These are phyloP conservation scores for Ophiognomonia clavigignenti-juglandacearum DNA, from an alignment of 2,329 filamentous ascomycete genomes.

Conservation along the genomic window DNA sequence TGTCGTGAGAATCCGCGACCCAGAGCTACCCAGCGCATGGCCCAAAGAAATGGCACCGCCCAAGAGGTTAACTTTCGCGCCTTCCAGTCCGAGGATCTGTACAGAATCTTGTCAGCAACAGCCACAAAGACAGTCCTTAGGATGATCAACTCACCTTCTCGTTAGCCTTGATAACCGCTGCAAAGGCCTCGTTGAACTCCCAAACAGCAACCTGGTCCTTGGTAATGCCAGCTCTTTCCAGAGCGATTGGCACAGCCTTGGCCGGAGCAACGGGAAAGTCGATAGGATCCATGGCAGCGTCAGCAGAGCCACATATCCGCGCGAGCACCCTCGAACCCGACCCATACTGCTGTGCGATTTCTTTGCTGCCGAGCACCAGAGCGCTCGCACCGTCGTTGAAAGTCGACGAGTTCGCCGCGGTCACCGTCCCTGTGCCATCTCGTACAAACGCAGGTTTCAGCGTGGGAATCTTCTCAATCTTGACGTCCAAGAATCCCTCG, in stretches of 20 bases:
- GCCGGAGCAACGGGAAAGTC: conserved; percentile 93
- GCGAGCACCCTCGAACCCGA: conserved; percentile 77
- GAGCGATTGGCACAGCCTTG: conserved; percentile 84
- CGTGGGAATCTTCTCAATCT: conserved; percentile 77
- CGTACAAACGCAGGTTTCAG: conserved; percentile 89
- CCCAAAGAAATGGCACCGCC: conserved; percentile 90
- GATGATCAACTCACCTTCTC: conserved; percentile 59
- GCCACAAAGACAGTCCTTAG: neutral
- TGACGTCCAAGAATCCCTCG: conserved; percentile 84
- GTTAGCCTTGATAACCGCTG: conserved; percentile 91
- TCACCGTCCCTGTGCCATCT: conserved; percentile 83
- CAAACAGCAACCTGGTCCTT: conserved; percentile 90
- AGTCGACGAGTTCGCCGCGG: conserved; percentile 88
- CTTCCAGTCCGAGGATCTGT: conserved; percentile 73
- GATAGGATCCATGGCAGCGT: conserved; percentile 84
- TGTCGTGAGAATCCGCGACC: conserved; percentile 84
- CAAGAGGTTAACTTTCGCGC: conserved; percentile 77
- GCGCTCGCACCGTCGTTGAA: conserved; percentile 94
- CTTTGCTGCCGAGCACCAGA: conserved; percentile 76
- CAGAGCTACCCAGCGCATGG: conserved; percentile 89
- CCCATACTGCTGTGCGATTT: conserved; percentile 76
- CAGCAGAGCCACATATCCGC: conserved; percentile 76
- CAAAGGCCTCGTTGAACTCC: conserved; percentile 99
- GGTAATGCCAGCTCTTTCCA: conserved; percentile 83
- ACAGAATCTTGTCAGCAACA: neutral